These are phyloP conservation scores for Tolypocladium inflatum DNA, from an alignment of 2,329 filamentous ascomycete genomes.

Conservation along the genomic window DNA sequence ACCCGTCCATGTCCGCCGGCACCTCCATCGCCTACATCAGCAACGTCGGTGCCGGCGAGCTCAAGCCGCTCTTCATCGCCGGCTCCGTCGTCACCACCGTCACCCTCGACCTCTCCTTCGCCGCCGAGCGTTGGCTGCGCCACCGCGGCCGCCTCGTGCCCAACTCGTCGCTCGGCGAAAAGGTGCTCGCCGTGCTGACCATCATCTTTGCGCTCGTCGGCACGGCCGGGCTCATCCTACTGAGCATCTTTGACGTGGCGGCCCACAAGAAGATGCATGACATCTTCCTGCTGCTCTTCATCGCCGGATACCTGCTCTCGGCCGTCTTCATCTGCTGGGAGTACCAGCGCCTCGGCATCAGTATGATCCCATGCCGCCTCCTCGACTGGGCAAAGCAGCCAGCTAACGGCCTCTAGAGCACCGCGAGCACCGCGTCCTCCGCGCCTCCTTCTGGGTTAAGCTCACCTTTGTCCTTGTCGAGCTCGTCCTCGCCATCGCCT, in stretches of 20 bases:
- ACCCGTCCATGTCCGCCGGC: conserved; percentile 46
- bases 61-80: conserved; percentile 72
- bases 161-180: conserved; percentile 57
- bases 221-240: conserved; percentile 68
- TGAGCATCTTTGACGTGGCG: conserved; percentile 77
- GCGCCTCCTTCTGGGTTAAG: conserved; percentile 80
- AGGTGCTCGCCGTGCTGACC: conserved; percentile 48
- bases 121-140: conserved; percentile 75
- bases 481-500: conserved; percentile 61
- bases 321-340: conserved; percentile 86
- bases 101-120: conserved; percentile 71
- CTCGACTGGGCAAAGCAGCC: neutral
- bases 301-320: conserved; percentile 74
- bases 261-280: conserved; percentile 57
- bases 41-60: conserved; percentile 48
- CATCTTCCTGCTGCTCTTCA: conserved; percentile 72
- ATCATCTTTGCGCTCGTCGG: conserved; percentile 66
- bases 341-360: conserved; percentile 75
- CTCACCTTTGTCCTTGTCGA: conserved; percentile 76
- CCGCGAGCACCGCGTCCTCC: conserved; percentile 64
- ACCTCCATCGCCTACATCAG: conserved; percentile 66
- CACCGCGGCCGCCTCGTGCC: conserved; percentile 70
- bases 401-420: conserved; percentile 39
- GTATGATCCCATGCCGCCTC: conserved; percentile 20
- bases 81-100: conserved; percentile 64